phyloP scores from a whole-genome alignment of 352 stramenopile species.

The Phytophthora idaei region DNA sequence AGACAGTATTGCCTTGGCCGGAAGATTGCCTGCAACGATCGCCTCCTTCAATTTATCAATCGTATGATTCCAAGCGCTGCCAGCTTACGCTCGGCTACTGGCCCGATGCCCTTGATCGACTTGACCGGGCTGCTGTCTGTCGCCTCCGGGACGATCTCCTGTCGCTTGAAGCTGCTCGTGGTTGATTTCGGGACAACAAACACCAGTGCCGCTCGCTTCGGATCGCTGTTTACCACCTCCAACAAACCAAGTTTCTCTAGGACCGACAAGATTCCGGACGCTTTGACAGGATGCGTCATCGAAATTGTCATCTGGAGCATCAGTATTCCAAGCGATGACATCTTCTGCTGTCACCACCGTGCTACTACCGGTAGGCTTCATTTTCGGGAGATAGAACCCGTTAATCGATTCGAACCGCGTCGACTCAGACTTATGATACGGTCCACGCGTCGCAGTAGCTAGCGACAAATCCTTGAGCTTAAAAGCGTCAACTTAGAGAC shows the following conservation, averaged over 20 bases:
- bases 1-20: neutral
- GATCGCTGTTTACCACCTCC: neutral
- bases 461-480: neutral
- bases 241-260: constrained; percentile 6
- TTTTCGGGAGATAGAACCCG: neutral
- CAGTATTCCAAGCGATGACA: neutral
- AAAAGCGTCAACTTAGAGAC: neutral
- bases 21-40: neutral
- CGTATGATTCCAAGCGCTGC: neutral
- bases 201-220: neutral
- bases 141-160: neutral
- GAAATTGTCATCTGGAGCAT: constrained; percentile 3
- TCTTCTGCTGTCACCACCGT: neutral
- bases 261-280: neutral
- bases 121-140: neutral
- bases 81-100: neutral
- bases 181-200: neutral
- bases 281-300: neutral
- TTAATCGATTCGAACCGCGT: neutral
- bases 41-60: neutral
- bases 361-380: neutral
- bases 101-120: neutral
- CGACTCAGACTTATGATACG: neutral
- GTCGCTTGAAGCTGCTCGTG: neutral
- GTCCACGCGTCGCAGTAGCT: neutral